These are phyloP conservation scores for Cyclaneusma minus DNA, from an alignment of 2,329 filamentous ascomycete genomes.

Conservation along the genomic window DNA sequence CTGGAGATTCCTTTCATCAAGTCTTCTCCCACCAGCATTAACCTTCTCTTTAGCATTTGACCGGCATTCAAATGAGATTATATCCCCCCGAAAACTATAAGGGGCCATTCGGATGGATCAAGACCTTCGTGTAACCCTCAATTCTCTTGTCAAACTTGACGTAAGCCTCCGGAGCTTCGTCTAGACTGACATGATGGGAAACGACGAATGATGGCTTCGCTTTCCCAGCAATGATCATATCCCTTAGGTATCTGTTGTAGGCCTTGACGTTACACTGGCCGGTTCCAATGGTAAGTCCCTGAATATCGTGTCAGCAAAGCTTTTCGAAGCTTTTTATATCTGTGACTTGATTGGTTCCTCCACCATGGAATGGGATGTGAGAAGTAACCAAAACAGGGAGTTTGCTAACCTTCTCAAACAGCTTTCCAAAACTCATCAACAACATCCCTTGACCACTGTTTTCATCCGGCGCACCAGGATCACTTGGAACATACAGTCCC, in stretches of 20 bases:
- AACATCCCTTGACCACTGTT: constrained; percentile 48
- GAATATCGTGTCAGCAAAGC: too few relatives aligned
- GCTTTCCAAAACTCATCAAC: constrained; percentile 47
- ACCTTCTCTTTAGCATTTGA: too few relatives aligned
- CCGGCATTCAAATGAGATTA: too few relatives aligned
- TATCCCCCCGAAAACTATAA: too few relatives aligned
- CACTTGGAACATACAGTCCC: constrained; percentile 25
- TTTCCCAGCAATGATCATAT: constrained; percentile 47
- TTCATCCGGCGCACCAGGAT: constrained; percentile 47
- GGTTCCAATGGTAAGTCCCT: constrained; percentile 43
- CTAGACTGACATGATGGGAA: constrained; percentile 46
- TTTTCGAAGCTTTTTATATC: too few relatives aligned
- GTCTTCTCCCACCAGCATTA: too few relatives aligned
- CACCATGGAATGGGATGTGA: too few relatives aligned
- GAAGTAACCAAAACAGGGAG: background rate
- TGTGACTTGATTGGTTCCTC: too few relatives aligned
- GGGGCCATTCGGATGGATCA: constrained; percentile 47
- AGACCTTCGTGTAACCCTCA: constrained; percentile 52
- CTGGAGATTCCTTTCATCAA: too few relatives aligned
- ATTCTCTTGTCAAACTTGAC: constrained; percentile 51
- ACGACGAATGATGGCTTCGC: constrained; percentile 54
- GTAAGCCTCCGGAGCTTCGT: constrained; percentile 44
- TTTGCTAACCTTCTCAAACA: constrained; percentile 49
- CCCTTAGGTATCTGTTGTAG: constrained; percentile 50
- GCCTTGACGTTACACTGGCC: constrained; percentile 55